phyloP scores from a whole-genome alignment of 495 filamentous ascomycete genomes.

The Annulohypoxylon moriforme region DNA sequence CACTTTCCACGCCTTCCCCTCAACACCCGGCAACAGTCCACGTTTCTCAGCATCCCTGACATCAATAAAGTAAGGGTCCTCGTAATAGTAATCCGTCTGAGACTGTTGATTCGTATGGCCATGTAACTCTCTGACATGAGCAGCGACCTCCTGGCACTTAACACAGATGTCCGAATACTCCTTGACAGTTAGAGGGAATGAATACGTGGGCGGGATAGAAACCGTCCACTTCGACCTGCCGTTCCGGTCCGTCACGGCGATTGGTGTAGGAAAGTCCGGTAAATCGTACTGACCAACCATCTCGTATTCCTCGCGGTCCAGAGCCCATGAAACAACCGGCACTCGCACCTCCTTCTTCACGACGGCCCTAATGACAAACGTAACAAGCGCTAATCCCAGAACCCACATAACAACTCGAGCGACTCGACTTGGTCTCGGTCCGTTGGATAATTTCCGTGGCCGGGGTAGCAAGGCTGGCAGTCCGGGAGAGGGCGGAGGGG shows the following conservation, averaged over 20 bases:
- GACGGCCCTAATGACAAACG: conserved; percentile 40
- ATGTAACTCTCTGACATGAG: conserved; percentile 59
- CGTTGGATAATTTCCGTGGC: conserved; percentile 61
- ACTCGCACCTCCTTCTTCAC: conserved; percentile 44
- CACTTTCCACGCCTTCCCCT: conserved; percentile 42
- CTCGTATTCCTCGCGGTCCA: conserved; percentile 56
- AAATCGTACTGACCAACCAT: conserved; percentile 62
- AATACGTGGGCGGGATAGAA: conserved; percentile 67
- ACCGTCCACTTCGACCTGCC: conserved; percentile 75
- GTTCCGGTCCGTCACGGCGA: conserved; percentile 66
- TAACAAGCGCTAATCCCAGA: conserved; percentile 38
- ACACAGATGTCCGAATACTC: conserved; percentile 71
- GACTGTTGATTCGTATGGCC: conserved; percentile 55
- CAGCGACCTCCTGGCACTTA: conserved; percentile 66
- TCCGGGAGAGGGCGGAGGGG: conserved; percentile 70
- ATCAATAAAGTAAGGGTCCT: conserved; percentile 74
- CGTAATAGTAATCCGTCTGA: conserved; percentile 64
- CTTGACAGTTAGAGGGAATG: conserved; percentile 67
- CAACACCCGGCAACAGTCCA: conserved; percentile 62
- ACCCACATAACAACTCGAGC: conserved; percentile 59
- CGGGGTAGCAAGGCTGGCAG: conserved; percentile 73
- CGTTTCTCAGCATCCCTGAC: conserved; percentile 69
- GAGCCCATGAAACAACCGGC: conserved; percentile 48
- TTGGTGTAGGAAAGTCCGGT: conserved; percentile 67
- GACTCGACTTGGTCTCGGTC: conserved; percentile 60